Evolutionary conservation across 805 yeast genomes (phyloP).

Genomic region (Cyberlindnera nakhonratchasimensis): DNA sequence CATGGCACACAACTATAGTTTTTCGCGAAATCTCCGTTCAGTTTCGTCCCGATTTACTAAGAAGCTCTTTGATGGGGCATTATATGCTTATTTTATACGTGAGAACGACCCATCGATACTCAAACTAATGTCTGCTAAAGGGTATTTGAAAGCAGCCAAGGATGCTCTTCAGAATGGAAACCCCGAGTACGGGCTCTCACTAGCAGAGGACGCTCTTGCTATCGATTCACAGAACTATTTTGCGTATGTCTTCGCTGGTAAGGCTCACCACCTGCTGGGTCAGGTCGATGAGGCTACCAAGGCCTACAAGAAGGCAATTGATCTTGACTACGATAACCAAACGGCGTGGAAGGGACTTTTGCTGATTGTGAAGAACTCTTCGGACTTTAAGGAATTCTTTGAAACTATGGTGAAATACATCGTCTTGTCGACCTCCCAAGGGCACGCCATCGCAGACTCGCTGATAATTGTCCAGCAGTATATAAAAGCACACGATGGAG

Average conservation of each 20-base stretch:
- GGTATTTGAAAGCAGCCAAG: constrained; percentile 46
- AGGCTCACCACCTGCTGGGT: constrained; percentile 50
- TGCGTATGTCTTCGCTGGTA: constrained; percentile 72
- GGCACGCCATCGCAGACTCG: constrained; percentile 46
- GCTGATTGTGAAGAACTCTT: constrained; percentile 37
- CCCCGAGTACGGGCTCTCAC: constrained; percentile 57
- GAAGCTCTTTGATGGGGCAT: no score
- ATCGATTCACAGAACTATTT: constrained; percentile 55
- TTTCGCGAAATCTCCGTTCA: no score
- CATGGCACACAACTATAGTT: no score
- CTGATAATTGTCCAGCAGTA: constrained; percentile 45
- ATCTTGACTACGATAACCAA: constrained; percentile 46
- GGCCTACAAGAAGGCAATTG: constrained; percentile 48
- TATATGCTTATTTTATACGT: no score
- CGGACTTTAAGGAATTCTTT: constrained; percentile 45
- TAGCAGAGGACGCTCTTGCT: constrained; percentile 52
- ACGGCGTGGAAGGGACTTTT: constrained; percentile 83
- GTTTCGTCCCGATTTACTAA: no score
- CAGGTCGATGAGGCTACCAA: constrained; percentile 37
- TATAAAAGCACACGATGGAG: constrained; percentile 32
- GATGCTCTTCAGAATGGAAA: constrained; percentile 52
- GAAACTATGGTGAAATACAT: constrained; percentile 43
- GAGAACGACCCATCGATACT: no score
- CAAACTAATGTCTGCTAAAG: constrained; percentile 37
- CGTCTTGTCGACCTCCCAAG: constrained; percentile 38